A percentile compares a stretch with the other conserved stretches of the same genome.
Conservation (phyloP, 352 stramenopile genomes). For the Phytopythium oedochilum region DNA sequence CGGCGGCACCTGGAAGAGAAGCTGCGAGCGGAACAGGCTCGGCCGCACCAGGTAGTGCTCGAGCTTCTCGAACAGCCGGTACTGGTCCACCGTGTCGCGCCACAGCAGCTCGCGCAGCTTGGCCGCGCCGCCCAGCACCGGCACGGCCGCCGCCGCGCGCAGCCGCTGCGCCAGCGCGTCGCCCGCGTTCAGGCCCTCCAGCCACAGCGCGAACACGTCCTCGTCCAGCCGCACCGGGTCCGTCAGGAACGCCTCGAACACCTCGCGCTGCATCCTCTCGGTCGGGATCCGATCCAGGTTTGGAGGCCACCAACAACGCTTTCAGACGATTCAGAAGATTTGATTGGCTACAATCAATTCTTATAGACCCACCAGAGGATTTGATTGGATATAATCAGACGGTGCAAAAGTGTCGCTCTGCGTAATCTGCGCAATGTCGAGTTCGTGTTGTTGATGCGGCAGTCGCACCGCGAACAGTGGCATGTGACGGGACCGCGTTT, state of each 20-base stretch:
- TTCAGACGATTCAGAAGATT: too few relatives aligned
- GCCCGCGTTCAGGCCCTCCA: constrained; percentile 62
- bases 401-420: too few relatives aligned
- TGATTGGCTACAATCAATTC: too few relatives aligned
- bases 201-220: constrained; percentile 73
- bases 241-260: constrained; percentile 81
- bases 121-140: constrained; percentile 42
- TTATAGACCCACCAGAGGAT: too few relatives aligned
- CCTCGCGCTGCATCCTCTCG: constrained; percentile 66
- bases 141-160: constrained; percentile 37
- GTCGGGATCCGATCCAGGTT: too few relatives aligned
- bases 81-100: constrained; percentile 80
- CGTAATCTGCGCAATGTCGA: too few relatives aligned
- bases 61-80: constrained; percentile 79
- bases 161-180: constrained; percentile 52
- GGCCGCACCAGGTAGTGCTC: constrained; percentile 82
- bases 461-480: too few relatives aligned
- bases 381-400: too few relatives aligned
- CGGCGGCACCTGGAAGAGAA: constrained; percentile 79
- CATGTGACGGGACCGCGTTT: too few relatives aligned
- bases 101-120: constrained; percentile 68
- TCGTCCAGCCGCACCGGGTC: constrained; percentile 77
- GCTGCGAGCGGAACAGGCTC: constrained; percentile 69
- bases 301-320: too few relatives aligned
- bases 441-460: too few relatives aligned